Evolutionary conservation across 148 eudicot genomes (phyloP).

Genomic region (Silene latifolia): DNA sequence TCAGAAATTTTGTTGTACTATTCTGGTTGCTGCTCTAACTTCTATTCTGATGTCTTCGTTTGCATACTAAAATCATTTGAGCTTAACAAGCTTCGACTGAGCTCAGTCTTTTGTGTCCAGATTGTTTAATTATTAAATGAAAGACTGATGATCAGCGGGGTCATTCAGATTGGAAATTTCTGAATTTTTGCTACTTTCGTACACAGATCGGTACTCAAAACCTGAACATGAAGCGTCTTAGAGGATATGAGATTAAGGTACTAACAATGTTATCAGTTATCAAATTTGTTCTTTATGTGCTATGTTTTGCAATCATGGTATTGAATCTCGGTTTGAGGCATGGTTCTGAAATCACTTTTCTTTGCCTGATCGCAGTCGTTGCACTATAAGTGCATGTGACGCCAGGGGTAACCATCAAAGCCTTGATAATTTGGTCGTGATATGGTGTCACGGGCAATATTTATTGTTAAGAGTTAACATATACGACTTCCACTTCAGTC

Average conservation of each 20-base stretch:
- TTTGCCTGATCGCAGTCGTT: background rate
- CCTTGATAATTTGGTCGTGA: background rate
- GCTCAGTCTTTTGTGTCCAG: background rate
- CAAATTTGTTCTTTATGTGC: background rate
- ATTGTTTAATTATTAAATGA: background rate
- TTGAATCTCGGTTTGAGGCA: background rate
- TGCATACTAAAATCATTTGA: background rate
- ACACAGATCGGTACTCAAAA: conserved; percentile 84
- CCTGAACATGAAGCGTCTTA: conserved; percentile 83
- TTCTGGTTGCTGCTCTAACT: background rate
- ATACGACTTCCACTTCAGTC: background rate
- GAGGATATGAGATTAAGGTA: conserved; percentile 94
- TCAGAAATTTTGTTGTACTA: background rate
- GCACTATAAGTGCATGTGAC: background rate
- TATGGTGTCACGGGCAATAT: background rate
- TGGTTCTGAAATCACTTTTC: background rate
- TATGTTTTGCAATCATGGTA: background rate
- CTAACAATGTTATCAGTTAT: background rate
- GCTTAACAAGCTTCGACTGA: background rate
- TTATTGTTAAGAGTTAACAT: background rate
- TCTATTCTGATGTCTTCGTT: background rate
- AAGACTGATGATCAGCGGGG: background rate
- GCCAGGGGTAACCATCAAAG: background rate
- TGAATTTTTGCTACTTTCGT: conserved; percentile 29
- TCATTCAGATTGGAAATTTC: background rate